Conservation (phyloP, 768 basidiomycete species). For the Russula sp. region DNA sequence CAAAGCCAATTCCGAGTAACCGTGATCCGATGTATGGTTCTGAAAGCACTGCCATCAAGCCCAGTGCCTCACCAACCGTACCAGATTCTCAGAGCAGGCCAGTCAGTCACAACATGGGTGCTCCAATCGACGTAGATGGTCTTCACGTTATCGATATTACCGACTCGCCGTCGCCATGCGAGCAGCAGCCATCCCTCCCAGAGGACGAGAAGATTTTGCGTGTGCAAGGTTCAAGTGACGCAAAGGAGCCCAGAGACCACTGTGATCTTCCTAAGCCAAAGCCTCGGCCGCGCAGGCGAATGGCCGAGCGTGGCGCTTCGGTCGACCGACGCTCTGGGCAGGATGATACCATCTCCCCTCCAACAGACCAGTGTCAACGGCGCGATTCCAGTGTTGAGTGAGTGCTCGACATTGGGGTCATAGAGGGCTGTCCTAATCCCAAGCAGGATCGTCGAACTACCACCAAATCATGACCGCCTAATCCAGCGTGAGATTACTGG, state of each 20-base stretch:
- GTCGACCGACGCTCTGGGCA: not conserved
- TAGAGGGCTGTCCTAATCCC: not conserved
- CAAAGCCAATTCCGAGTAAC: not conserved
- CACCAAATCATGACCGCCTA: not conserved
- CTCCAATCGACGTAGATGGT: constrained; percentile 3
- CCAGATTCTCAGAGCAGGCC: not conserved
- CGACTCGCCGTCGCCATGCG: not conserved
- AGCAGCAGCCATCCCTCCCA: not conserved
- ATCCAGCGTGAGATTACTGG: not conserved
- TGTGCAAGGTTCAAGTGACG: not conserved
- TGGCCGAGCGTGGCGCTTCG: not conserved
- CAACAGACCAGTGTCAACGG: not conserved
- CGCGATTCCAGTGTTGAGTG: constrained; percentile 16
- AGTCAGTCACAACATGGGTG: not conserved
- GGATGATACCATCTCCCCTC: not conserved
- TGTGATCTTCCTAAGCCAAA: not conserved
- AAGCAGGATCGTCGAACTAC: constrained; percentile 7
- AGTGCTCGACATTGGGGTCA: not conserved
- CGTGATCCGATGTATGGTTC: not conserved
- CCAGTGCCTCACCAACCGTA: not conserved
- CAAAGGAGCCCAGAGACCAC: not conserved
- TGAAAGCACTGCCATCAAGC: not conserved
- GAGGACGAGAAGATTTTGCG: not conserved
- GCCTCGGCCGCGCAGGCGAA: constrained; percentile 5
- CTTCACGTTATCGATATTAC: not conserved